phyloP scores from a whole-genome alignment of 2,329 filamentous ascomycete genomes.

The Scorias spongiosa region DNA sequence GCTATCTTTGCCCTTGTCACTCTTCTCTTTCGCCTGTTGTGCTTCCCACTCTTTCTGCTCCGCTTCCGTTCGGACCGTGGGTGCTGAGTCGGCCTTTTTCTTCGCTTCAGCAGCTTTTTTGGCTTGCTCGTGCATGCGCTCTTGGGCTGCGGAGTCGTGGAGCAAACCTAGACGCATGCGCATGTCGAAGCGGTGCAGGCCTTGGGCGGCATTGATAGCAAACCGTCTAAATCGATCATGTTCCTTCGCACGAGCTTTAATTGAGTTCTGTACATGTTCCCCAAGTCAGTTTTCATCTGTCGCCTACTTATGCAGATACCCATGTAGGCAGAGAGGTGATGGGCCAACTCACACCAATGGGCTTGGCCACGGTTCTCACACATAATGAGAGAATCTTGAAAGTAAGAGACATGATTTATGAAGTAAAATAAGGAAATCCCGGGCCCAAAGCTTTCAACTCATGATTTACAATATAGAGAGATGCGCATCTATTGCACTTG shows the following conservation, averaged over 20 bases:
- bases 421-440: too few species aligned
- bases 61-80: constrained; percentile 48
- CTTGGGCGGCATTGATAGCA: constrained; percentile 48
- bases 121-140: constrained; percentile 37
- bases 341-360: constrained; percentile 42
- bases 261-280: constrained; percentile 38
- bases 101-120: constrained; percentile 40
- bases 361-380: constrained; percentile 52
- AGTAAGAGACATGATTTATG: constrained; percentile 42
- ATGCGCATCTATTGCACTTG: too few species aligned
- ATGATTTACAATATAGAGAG: too few species aligned
- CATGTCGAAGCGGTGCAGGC: constrained; percentile 52
- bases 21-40: constrained; percentile 23
- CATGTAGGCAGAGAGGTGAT: neutral
- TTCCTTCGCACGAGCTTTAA: constrained; percentile 53
- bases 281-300: neutral
- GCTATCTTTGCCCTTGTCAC: constrained; percentile 25
- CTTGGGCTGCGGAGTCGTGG: constrained; percentile 43
- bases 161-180: constrained; percentile 49
- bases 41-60: constrained; percentile 33
- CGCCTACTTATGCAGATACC: neutral
- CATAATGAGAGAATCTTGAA: constrained; percentile 51
- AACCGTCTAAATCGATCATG: constrained; percentile 49
- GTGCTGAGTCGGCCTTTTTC: constrained; percentile 34
- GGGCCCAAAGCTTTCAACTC: too few species aligned